These are phyloP conservation scores for Byssochlamys sp. DNA, from an alignment of 2,329 filamentous ascomycete species.

Conservation along the genomic window DNA sequence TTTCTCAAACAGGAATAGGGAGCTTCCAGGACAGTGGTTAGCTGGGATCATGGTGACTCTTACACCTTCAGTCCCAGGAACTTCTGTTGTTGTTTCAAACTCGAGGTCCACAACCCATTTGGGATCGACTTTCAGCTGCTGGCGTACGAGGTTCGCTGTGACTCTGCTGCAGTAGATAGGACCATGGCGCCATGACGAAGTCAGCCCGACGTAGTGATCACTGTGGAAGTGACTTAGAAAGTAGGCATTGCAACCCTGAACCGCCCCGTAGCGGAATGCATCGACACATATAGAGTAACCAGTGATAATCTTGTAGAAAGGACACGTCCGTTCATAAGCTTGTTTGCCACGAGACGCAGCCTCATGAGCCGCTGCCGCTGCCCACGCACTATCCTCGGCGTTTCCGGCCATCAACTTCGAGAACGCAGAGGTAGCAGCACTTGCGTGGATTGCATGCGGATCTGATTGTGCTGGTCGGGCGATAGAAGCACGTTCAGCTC, in stretches of 20 bases:
- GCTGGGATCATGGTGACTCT: slow-evolving; percentile 89
- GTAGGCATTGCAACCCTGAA: slow-evolving; percentile 85
- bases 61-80: slow-evolving; percentile 73
- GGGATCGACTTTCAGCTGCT: slow-evolving; percentile 73
- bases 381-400: slow-evolving; percentile 84
- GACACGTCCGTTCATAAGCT: slow-evolving; percentile 80
- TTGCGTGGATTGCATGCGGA: slow-evolving; percentile 53
- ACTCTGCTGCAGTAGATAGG: slow-evolving; percentile 94
- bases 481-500: slow-evolving; percentile 58
- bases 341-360: slow-evolving; percentile 69
- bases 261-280: slow-evolving; percentile 87
- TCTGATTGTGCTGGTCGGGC: slow-evolving; percentile 72
- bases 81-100: slow-evolving; percentile 68
- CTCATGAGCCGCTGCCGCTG: slow-evolving; percentile 71
- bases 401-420: slow-evolving; percentile 86
- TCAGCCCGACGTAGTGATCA: slow-evolving; percentile 90
- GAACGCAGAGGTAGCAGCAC: slow-evolving; percentile 60
- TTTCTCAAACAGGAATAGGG: slow-evolving; percentile 87
- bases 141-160: slow-evolving; percentile 78
- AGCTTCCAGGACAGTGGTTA: slow-evolving; percentile 93
- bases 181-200: slow-evolving; percentile 78
- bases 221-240: slow-evolving; percentile 97
- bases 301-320: slow-evolving; percentile 97
- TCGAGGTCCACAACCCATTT: slow-evolving; percentile 78
- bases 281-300: slow-evolving; percentile 89